Conservation (phyloP, 306 rosid species). For the Spatholobus suberectus region DNA sequence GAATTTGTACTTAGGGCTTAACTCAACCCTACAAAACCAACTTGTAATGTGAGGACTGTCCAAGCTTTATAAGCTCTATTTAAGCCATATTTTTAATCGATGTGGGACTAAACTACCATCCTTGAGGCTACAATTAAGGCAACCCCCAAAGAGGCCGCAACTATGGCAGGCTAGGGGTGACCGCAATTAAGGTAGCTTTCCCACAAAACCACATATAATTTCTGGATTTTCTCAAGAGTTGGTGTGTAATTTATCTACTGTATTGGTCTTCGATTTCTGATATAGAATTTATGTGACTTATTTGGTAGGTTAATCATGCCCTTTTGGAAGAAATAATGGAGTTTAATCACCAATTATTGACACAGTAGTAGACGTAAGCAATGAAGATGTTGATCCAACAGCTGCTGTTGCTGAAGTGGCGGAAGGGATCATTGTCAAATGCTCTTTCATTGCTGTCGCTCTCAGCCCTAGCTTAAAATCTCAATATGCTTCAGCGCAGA, state of each 20-base stretch:
- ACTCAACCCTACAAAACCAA: too few relatives aligned
- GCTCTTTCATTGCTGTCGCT: constrained; percentile 90
- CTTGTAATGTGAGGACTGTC: too few relatives aligned
- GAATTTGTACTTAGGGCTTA: too few relatives aligned
- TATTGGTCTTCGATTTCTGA: constrained; percentile 33
- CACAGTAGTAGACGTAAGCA: constrained; percentile 77
- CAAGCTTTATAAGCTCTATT: too few relatives aligned
- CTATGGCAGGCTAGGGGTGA: too few relatives aligned
- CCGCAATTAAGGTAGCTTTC: too few relatives aligned
- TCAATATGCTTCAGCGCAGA: constrained; percentile 77
- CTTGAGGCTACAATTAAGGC: too few relatives aligned
- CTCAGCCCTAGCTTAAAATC: constrained; percentile 85
- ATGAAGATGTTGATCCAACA: constrained; percentile 76
- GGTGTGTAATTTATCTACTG: constrained; percentile 10
- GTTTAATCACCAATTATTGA: constrained; percentile 80
- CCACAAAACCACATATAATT: not conserved
- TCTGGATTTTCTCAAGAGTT: not conserved
- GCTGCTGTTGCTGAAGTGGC: constrained; percentile 68
- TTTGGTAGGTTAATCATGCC: constrained; percentile 79
- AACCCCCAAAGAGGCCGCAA: too few relatives aligned
- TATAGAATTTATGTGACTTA: constrained; percentile 29
- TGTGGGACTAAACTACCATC: too few relatives aligned
- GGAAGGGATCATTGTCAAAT: constrained; percentile 87
- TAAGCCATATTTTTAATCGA: too few relatives aligned
- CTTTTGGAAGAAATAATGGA: constrained; percentile 88